Percentiles rank a stretch among this genome's conserved stretches.
phyloP scores from a whole-genome alignment of 345 rosid genomes.

The Citrus glauca region DNA sequence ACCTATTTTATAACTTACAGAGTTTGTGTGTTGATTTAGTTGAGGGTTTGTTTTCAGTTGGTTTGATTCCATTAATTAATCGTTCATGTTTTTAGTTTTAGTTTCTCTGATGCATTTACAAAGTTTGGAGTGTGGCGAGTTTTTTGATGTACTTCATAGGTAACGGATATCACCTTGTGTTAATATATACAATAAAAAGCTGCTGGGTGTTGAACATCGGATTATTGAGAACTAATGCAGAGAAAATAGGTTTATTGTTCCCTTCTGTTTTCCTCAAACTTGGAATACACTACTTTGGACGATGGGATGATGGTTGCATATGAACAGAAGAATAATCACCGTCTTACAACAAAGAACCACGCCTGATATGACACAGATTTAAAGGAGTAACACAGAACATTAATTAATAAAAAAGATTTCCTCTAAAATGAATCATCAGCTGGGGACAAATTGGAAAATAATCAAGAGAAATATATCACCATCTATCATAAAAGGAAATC shows the following conservation, averaged over 20 bases:
- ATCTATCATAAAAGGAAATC: neutral
- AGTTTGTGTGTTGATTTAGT: slow-evolving; percentile 1
- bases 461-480: neutral
- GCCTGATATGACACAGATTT: too few relatives aligned
- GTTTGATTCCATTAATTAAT: slow-evolving; percentile 14
- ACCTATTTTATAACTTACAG: neutral
- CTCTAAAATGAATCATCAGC: too few relatives aligned
- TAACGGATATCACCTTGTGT: neutral
- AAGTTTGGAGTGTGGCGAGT: neutral
- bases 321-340: neutral
- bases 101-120: neutral
- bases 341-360: too few relatives aligned
- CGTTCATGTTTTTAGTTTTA: neutral
- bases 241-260: neutral
- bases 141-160: neutral
- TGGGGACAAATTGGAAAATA: neutral
- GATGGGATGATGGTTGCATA: neutral
- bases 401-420: too few relatives aligned
- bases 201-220: neutral
- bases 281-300: too few relatives aligned
- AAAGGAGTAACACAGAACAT: too few relatives aligned
- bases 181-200: neutral
- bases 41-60: slow-evolving; percentile 3
- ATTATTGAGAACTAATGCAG: neutral
- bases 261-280: neutral